These are phyloP conservation scores for Aspergillus jensenii DNA, from an alignment of 2,329 filamentous ascomycete species.

Conservation along the genomic window DNA sequence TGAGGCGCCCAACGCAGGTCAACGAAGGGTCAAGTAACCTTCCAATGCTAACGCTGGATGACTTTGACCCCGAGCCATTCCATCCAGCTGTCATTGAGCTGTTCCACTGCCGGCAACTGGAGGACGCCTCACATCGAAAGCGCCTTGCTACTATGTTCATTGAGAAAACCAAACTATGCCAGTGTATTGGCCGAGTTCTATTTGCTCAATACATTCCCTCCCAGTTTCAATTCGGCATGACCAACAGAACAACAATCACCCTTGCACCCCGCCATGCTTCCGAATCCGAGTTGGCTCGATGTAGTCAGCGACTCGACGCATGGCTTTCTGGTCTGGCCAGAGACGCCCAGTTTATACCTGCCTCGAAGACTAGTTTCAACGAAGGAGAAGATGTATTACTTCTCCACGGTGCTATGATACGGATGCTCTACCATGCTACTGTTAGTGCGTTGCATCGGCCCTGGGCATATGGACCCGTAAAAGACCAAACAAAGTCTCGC, in stretches of 20 bases:
- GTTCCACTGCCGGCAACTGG: constrained; percentile 65
- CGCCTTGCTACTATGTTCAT: constrained; percentile 82
- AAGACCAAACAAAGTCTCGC: constrained; percentile 43
- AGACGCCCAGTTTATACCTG: constrained; percentile 67
- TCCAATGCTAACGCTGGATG: constrained; percentile 75
- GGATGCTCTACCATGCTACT: constrained; percentile 89
- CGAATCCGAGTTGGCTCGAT: constrained; percentile 71
- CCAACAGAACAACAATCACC: constrained; percentile 73
- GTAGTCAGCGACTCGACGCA: constrained; percentile 71
- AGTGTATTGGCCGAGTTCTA: constrained; percentile 81
- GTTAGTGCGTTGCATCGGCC: constrained; percentile 85
- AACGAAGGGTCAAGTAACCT: constrained; percentile 89
- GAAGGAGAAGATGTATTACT: constrained; percentile 49
- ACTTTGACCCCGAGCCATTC: constrained; percentile 73
- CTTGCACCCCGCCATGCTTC: constrained; percentile 79
- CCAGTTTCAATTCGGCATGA: constrained; percentile 68
- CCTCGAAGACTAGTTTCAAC: constrained; percentile 58
- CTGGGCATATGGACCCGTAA: constrained; percentile 67
- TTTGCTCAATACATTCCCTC: constrained; percentile 85
- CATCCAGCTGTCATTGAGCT: constrained; percentile 66
- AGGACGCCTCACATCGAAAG: constrained; percentile 69
- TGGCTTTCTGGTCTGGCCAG: constrained; percentile 71
- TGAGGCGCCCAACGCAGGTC: constrained; percentile 83
- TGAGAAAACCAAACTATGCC: constrained; percentile 80
- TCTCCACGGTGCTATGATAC: constrained; percentile 76